phyloP scores from a whole-genome alignment of 148 eudicot species.

The Rhododendron simsii region DNA sequence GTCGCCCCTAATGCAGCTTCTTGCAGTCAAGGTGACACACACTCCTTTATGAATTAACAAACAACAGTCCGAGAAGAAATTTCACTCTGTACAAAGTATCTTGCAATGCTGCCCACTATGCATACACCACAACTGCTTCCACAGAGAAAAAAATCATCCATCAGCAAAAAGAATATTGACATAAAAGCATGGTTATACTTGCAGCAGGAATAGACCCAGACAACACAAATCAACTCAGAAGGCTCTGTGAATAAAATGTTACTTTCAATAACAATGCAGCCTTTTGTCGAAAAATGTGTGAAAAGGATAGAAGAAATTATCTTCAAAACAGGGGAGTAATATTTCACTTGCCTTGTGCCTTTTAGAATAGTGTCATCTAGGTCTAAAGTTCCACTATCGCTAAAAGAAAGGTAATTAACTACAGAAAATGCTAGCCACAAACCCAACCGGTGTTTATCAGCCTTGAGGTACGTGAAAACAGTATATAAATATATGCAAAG shows the following conservation, averaged over 20 bases:
- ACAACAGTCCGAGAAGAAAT: conserved; percentile 7
- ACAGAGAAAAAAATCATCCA: background rate
- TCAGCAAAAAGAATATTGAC: background rate
- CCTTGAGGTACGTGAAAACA: background rate
- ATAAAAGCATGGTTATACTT: background rate
- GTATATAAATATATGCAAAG: background rate
- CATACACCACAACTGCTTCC: conserved; percentile 6
- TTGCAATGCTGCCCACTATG: background rate
- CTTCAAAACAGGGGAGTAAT: background rate
- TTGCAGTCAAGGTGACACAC: background rate
- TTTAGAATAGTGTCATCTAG: background rate
- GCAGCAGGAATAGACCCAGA: background rate
- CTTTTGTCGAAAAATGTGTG: background rate
- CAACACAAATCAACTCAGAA: background rate
- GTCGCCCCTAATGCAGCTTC: background rate
- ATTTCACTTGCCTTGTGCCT: background rate
- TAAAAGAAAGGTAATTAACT: background rate
- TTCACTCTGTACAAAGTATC: conserved; percentile 11
- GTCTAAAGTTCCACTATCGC: background rate
- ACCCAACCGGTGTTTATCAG: background rate
- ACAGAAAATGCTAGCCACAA: background rate
- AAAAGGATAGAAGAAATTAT: background rate
- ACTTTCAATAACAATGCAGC: background rate
- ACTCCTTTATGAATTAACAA: background rate
- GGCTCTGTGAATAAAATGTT: background rate